These are phyloP conservation scores for Mycena filopes DNA, from an alignment of 768 basidiomycete genomes.

Conservation along the genomic window DNA sequence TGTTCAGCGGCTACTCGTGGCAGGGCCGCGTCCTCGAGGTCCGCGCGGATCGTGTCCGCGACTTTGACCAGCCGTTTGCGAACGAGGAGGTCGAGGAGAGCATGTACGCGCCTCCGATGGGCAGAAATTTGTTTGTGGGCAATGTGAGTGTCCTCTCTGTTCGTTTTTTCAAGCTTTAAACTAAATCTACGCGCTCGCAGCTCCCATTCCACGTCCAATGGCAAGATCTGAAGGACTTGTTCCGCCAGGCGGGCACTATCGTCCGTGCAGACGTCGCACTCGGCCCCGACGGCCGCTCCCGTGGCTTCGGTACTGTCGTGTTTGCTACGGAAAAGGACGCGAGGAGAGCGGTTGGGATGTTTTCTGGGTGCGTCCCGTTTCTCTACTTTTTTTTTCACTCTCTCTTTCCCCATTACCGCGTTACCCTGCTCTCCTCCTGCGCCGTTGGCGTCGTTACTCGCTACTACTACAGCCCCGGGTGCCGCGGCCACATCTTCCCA, in stretches of 20 bases:
- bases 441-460: no score
- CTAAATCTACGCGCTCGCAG: slow-evolving; percentile 48
- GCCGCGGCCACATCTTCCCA: no score
- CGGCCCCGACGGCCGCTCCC: slow-evolving; percentile 86
- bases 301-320: slow-evolving; percentile 93
- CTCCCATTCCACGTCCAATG: slow-evolving; percentile 95
- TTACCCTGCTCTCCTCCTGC: no score
- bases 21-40: slow-evolving; percentile 94
- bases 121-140: slow-evolving; percentile 84
- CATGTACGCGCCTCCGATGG: slow-evolving; percentile 37
- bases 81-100: slow-evolving; percentile 25
- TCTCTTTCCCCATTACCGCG: background rate
- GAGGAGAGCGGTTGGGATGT: slow-evolving; percentile 84
- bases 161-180: background rate
- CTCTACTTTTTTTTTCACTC: slow-evolving; percentile 19
- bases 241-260: slow-evolving; percentile 90
- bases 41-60: slow-evolving; percentile 74
- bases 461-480: no score
- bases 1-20: slow-evolving; percentile 98
- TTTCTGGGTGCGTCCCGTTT: slow-evolving; percentile 79
- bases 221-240: slow-evolving; percentile 98
- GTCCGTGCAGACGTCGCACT: slow-evolving; percentile 91
- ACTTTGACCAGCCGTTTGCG: slow-evolving; percentile 42
- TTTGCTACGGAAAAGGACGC: slow-evolving; percentile 88
- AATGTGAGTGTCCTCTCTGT: slow-evolving; percentile 72